phyloP scores from a whole-genome alignment of 257 asterid species.

The Solanum pennellii region DNA sequence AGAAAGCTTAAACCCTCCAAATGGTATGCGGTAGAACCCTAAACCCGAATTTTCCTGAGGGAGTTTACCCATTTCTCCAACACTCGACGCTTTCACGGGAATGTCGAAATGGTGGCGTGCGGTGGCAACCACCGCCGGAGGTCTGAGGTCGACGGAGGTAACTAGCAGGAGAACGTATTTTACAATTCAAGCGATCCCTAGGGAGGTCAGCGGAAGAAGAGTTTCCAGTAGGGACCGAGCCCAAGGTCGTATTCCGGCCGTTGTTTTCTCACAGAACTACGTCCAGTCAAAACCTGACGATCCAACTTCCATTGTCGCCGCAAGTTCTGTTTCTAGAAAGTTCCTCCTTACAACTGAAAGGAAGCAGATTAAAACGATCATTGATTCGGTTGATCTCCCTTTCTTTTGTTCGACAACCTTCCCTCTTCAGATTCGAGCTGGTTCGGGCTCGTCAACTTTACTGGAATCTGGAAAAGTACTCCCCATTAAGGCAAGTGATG shows the following conservation, averaged over 20 bases:
- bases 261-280: constrained; percentile 67
- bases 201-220: constrained; percentile 67
- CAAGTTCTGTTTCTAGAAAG: constrained; percentile 37
- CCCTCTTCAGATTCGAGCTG: constrained; percentile 85
- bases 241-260: constrained; percentile 86
- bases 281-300: constrained; percentile 39
- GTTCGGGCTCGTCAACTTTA: constrained; percentile 72
- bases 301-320: constrained; percentile 40
- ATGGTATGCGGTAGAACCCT: not conserved
- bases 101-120: constrained; percentile 89
- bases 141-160: constrained; percentile 14
- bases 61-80: not conserved
- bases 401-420: constrained; percentile 74
- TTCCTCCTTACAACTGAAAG: constrained; percentile 66
- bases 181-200: constrained; percentile 83
- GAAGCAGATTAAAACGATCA: constrained; percentile 73
- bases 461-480: constrained; percentile 64
- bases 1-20: constrained; percentile 2
- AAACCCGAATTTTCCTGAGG: not conserved
- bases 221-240: constrained; percentile 61
- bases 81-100: not conserved
- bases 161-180: constrained; percentile 33
- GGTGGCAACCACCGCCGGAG: constrained; percentile 32
- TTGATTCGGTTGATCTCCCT: constrained; percentile 47
- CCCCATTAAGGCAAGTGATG: constrained; percentile 60